A percentile compares a stretch with the other conserved stretches of the same genome.
phyloP scores from a whole-genome alignment of 108 stramenopile genomes.

The Nitzschia palea region DNA sequence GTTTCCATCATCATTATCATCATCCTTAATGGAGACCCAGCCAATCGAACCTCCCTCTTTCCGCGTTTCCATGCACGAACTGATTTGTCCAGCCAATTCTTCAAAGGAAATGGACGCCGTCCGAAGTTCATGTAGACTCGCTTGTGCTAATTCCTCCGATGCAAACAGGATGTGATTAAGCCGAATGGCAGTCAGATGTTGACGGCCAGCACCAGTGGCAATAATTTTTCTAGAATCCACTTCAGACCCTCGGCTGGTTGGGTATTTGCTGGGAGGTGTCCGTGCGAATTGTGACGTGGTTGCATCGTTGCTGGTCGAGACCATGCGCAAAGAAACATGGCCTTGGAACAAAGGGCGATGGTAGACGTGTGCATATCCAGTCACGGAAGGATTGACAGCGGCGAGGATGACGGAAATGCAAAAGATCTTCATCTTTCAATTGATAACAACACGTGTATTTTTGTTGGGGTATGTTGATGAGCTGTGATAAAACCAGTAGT shows the following conservation, averaged over 20 bases:
- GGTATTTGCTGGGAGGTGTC: constrained; percentile 66
- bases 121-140: constrained; percentile 51
- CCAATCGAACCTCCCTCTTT: constrained; percentile 72
- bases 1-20: constrained; percentile 17
- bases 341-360: not conserved
- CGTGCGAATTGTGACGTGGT: constrained; percentile 7
- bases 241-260: constrained; percentile 70
- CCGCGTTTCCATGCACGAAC: constrained; percentile 59
- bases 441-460: too few relatives aligned
- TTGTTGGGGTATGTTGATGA: too few relatives aligned
- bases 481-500: too few relatives aligned
- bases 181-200: constrained; percentile 69
- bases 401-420: too few relatives aligned
- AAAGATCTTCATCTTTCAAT: too few relatives aligned
- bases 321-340: not conserved
- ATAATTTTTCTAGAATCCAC: constrained; percentile 83
- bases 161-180: constrained; percentile 75
- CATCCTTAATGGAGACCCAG: constrained; percentile 52
- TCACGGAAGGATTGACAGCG: too few relatives aligned
- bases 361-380: not conserved
- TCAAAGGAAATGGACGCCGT: constrained; percentile 58
- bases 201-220: constrained; percentile 46
- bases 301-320: constrained; percentile 4
- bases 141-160: constrained; percentile 68
- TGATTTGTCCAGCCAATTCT: constrained; percentile 60